A percentile compares a stretch with the other conserved stretches of the same genome.
These are phyloP conservation scores for Hordeum marinum DNA, from an alignment of 176 grass and related monocot genomes.

Conservation along the genomic window DNA sequence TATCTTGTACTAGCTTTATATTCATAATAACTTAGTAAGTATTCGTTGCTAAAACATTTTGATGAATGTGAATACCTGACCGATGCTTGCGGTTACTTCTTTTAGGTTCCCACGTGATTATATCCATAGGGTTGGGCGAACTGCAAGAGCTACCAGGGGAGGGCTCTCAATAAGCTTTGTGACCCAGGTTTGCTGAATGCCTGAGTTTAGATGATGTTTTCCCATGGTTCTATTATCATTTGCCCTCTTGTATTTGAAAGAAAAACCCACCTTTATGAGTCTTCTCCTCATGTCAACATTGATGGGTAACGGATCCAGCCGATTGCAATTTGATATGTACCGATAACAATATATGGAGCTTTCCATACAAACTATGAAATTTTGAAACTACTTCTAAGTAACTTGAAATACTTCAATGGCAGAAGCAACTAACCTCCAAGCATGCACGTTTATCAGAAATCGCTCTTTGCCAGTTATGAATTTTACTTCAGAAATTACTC, in stretches of 20 bases:
- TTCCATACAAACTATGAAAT: background rate
- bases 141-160: slow-evolving; percentile 84
- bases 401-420: background rate
- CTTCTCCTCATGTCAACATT: background rate
- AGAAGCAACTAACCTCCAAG: background rate
- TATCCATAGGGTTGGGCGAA: slow-evolving; percentile 89
- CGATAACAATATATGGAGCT: background rate
- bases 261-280: background rate
- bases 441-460: background rate
- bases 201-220: background rate
- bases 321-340: background rate
- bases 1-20: slow-evolving; percentile 15
- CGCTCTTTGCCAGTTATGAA: background rate
- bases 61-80: slow-evolving; percentile 12
- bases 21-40: background rate
- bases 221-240: background rate
- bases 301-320: background rate
- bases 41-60: background rate
- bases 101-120: slow-evolving; percentile 76
- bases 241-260: background rate
- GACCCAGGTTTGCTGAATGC: slow-evolving; percentile 56
- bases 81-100: background rate
- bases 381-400: background rate
- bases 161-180: slow-evolving; percentile 84
- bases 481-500: background rate